A percentile compares a stretch with the other conserved stretches of the same genome.
phyloP scores from a whole-genome alignment of 2,329 filamentous ascomycete species.

The Paraphoma sp. region DNA sequence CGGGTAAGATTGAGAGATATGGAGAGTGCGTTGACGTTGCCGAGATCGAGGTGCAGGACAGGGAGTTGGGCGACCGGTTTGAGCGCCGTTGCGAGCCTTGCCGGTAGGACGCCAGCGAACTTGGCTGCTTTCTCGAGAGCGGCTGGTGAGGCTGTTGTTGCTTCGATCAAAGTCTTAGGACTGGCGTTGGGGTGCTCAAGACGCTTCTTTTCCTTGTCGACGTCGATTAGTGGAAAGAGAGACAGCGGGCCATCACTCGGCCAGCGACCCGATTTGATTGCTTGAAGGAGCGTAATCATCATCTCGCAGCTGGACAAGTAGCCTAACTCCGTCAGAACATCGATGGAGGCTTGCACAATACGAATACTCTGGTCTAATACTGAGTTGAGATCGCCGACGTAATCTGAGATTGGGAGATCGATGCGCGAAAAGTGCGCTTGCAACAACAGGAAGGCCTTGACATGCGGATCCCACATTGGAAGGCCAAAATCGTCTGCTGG shows the following conservation, averaged over 20 bases:
- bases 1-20: conserved; percentile 71
- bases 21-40: conserved; percentile 66
- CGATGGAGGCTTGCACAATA: conserved; percentile 94
- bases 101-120: conserved; percentile 58
- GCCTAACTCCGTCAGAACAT: conserved; percentile 90
- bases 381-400: conserved; percentile 87
- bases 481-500: conserved; percentile 68
- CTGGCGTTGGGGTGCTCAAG: conserved; percentile 47
- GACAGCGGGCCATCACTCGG: conserved; percentile 79
- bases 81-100: conserved; percentile 57
- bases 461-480: conserved; percentile 98
- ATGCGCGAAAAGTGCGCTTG: conserved; percentile 96
- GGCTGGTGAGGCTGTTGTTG: conserved; percentile 28
- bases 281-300: conserved; percentile 88
- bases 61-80: conserved; percentile 73
- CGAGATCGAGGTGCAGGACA: conserved; percentile 67
- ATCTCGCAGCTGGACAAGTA: conserved; percentile 76
- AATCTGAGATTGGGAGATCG: conserved; percentile 92
- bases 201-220: conserved; percentile 52
- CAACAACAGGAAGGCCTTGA: conserved; percentile 91
- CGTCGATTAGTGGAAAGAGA: conserved; percentile 76
- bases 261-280: conserved; percentile 92
- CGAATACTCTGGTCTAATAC: conserved; percentile 96
- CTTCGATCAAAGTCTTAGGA: conserved; percentile 49
- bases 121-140: conserved; percentile 49